Evolutionary conservation across 768 basidiomycete genomes (phyloP), one percentile per base, ranked within the genome.

Genomic region (Lyophyllum atratum): DNA sequence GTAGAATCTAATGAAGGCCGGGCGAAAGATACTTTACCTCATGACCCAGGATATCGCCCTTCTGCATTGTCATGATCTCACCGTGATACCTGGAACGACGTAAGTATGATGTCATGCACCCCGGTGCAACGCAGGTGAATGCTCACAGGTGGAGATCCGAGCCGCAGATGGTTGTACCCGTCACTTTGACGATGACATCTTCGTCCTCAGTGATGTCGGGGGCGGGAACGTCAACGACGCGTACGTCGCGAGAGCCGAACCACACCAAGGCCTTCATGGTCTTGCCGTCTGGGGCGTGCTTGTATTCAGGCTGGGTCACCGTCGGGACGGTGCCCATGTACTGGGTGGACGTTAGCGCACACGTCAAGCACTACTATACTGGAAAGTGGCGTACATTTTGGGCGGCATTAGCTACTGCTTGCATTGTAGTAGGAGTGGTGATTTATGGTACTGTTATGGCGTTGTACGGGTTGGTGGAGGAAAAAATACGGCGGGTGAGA

Each of bases 1-100:
- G 33, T 29, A 24, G 40, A 44, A 26, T 9, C 49, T 25, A 8
- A 46, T 15, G 39, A 49, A 31, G 45, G 52, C 28, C 33, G n/a
- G n/a, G 26, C n/a, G 51, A 11, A 26, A 54, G 56, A 43, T n/a
- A 10, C 58, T 70, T 17, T 24, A 80, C 81, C 71, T 90, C 88
- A 66, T 90, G 89, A 0, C 89, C 89, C 0, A 91, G 72, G 54
- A 92, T 90, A 68, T 91, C 89, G 8, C 86, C 89, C 63, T 84
- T 81, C 67, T 91, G 83, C 42, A 92, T 68, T 1, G 81, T 75
- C 63, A 89, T 65, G 58, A 91, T 89, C 62, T 87, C 87, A 0
- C 86, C 85, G 59, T 89, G 84, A 59, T 83, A 84, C 42, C 74
- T 76, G 31, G 25, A 44, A 1, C 11, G 34, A 37, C 34, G 15